Evolutionary conservation across 2,329 filamentous ascomycete species (phyloP), one percentile per base, ranked within the genome.

Genomic region (Aspergillus viridinutans): DNA sequence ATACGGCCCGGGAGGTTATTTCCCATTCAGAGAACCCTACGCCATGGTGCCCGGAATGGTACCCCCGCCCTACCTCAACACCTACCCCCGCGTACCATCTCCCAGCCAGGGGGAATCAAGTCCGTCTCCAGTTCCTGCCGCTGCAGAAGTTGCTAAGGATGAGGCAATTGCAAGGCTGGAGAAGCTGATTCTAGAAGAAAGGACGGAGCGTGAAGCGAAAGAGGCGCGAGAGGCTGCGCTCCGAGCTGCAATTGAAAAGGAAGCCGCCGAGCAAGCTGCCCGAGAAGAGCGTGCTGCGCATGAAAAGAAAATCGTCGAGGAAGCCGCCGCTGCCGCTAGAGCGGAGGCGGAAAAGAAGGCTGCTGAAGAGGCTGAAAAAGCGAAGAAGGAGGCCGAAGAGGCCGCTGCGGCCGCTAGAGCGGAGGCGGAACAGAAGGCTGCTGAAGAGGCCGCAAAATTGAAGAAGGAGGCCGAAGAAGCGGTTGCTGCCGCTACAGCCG

Each of bases 91-190:
- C 49, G 65, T 70, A 26, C 69, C 72, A 12, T 69, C 73, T 23
- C 70, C 74, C 47, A 63, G 61, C 17, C 67, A 67, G 48, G 57
- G 64, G n/a, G 66, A 71, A 55, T 59, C 63, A 49, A 68, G 64
- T 51, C 61, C 60, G 38, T 58, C 67, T 3, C 63, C 71, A 40
- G 64, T 62, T 7, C 63, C 65, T 6, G 69, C 74, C 4, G 69
- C 75, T 8, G 70, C 73, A 29, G 83, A 88, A 53, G 79, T 82
- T 1, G 82, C 73, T 5, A 78, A 79, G 58, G 76, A 78, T 49
- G 80, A 82, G 58, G 79, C 88, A 55, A 85, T 87, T 60, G 77
- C 78, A n/a, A 80, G 87, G 56, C 81, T 87, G 59, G 80, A 83
- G 60, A 81, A 88, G 63, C 72, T 90, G 57, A 78, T 82, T 48